A percentile compares a stretch with the other conserved stretches of the same genome.
Evolutionary conservation across 106 monocot genomes (phyloP).

Genomic region (Acanthochlamys bracteata): DNA sequence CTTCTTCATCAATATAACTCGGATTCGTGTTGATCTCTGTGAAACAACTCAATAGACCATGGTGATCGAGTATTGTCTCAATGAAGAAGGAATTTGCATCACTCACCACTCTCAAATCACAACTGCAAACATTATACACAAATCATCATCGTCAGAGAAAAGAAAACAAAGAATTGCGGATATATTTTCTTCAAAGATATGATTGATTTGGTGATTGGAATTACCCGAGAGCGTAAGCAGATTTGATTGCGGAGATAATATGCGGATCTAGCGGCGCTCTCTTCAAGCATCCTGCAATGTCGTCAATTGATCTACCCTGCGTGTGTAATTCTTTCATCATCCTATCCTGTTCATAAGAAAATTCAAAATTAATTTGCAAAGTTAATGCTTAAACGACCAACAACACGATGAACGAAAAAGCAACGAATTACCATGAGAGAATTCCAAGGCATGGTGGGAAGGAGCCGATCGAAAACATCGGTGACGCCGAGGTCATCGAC

Average conservation of each 20-base stretch:
- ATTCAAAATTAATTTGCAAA: not conserved
- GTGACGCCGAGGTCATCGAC: slow-evolving; percentile 46
- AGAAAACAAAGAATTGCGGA: not conserved
- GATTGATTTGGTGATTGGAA: too few species aligned
- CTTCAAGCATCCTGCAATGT: too few species aligned
- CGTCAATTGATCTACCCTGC: slow-evolving; percentile 28
- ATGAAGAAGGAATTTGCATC: slow-evolving; percentile 90
- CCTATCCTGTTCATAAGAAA: slow-evolving; percentile 21
- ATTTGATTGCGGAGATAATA: slow-evolving; percentile 31
- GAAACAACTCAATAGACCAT: slow-evolving; percentile 64
- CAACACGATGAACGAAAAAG: too few species aligned
- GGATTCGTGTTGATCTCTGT: slow-evolving; percentile 92
- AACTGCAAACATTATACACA: slow-evolving; percentile 42
- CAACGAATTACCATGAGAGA: slow-evolving; percentile 49
- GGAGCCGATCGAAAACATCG: slow-evolving; percentile 56
- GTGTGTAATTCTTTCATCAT: slow-evolving; percentile 46
- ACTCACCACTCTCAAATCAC: slow-evolving; percentile 80
- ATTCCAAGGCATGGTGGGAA: slow-evolving; percentile 65
- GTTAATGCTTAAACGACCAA: too few species aligned
- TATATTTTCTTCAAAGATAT: too few species aligned
- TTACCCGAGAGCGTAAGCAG: slow-evolving; percentile 43
- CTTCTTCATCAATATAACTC: slow-evolving; percentile 49
- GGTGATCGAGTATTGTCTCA: slow-evolving; percentile 69
- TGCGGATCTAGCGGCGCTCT: slow-evolving; percentile 41
- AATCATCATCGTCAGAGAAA: too few species aligned